Conservation (phyloP, 2,329 filamentous ascomycete genomes). For the Pseudogymnoascus sp. region DNA sequence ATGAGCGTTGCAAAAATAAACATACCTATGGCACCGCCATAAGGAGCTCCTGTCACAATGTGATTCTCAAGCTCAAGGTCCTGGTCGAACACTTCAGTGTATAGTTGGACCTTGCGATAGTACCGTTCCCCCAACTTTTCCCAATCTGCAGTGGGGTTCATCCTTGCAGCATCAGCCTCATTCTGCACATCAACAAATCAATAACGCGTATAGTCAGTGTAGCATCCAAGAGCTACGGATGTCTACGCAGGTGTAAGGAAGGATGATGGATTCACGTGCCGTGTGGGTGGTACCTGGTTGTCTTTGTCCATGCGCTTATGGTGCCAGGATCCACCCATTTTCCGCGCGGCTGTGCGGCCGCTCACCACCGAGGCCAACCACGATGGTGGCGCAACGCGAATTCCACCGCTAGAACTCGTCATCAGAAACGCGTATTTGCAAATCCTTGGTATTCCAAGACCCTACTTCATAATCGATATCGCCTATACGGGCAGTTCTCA, state of each 20-base stretch:
- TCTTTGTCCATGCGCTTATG: not conserved
- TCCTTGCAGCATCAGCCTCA: not conserved
- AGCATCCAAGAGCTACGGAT: not conserved
- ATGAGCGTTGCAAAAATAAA: slow-evolving; percentile 8
- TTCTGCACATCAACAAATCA: slow-evolving; percentile 2
- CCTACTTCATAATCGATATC: not conserved
- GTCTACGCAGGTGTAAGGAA: not conserved
- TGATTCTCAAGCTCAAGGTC: slow-evolving; percentile 94
- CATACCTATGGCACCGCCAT: slow-evolving; percentile 86
- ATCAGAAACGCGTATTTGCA: slow-evolving; percentile 5
- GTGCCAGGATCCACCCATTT: not conserved
- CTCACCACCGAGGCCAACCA: not conserved
- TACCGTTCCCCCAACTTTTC: slow-evolving; percentile 87
- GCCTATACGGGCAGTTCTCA: not conserved
- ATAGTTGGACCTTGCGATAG: slow-evolving; percentile 91
- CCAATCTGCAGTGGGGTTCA: slow-evolving; percentile 61
- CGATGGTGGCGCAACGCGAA: slow-evolving; percentile 2
- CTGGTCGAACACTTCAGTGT: slow-evolving; percentile 86
- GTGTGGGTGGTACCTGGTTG: slow-evolving; percentile 2
- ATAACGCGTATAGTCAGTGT: not conserved
- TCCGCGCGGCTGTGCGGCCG: slow-evolving; percentile 2
- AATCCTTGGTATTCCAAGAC: not conserved
- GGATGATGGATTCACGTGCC: slow-evolving; percentile 3
- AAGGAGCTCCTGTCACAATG: slow-evolving; percentile 82
- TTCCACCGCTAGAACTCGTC: slow-evolving; percentile 1